phyloP scores from a whole-genome alignment of 1,284 basidiomycete genomes.

The Trametes pubescens region DNA sequence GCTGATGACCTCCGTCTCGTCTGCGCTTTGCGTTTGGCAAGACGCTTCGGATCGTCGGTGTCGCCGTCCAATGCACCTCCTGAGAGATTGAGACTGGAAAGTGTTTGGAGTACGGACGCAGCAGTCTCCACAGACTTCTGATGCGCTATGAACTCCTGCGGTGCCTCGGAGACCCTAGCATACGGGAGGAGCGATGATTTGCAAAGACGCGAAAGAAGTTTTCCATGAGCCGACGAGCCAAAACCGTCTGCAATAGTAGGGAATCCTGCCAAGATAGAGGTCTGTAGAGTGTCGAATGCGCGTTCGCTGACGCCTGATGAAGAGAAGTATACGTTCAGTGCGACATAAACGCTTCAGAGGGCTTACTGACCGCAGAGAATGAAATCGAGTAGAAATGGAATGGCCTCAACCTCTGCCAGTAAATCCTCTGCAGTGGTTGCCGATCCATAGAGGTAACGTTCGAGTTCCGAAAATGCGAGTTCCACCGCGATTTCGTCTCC shows the following conservation, averaged over 20 bases:
- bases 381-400: conserved; percentile 28
- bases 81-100: neutral
- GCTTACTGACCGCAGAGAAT: conserved; percentile 21
- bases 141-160: conserved; percentile 12
- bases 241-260: conserved; percentile 14
- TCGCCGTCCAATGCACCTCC: conserved; percentile 1
- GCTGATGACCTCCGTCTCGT: conserved; percentile 16
- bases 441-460: conserved; percentile 19
- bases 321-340: neutral
- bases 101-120: conserved; percentile 5
- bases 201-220: conserved; percentile 17
- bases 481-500: conserved; percentile 25
- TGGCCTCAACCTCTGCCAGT: neutral
- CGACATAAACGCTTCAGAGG: no score
- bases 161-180: conserved; percentile 13
- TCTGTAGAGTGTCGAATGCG: conserved; percentile 3
- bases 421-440: conserved; percentile 1
- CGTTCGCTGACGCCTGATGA: conserved; percentile 12
- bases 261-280: neutral
- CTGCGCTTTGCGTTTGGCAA: conserved; percentile 17
- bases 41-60: conserved; percentile 14
- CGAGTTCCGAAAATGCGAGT: conserved; percentile 24
- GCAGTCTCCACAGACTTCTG: conserved; percentile 20
- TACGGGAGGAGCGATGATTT: conserved; percentile 25
- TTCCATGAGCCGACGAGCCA: conserved; percentile 9